These are phyloP conservation scores for Vigna reflexopilosa DNA, from an alignment of 306 rosid genomes.

Conservation along the genomic window DNA sequence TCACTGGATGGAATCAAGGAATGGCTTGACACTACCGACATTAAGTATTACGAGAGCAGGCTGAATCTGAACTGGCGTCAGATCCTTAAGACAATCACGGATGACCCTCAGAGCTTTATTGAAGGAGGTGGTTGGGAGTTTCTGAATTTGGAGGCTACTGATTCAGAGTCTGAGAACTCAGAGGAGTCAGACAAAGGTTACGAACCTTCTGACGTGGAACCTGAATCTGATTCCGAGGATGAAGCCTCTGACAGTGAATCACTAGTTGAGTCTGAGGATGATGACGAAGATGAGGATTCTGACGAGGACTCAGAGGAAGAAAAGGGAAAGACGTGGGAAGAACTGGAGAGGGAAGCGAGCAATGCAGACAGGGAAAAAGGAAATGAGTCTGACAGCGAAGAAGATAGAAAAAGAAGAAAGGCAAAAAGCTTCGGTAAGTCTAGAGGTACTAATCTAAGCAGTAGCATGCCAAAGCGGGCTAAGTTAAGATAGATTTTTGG, in stretches of 20 bases:
- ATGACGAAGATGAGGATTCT: constrained; percentile 44
- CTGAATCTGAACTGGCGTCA: constrained; percentile 94
- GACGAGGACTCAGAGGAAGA: constrained; percentile 57
- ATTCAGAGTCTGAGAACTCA: constrained; percentile 83
- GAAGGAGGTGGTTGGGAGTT: constrained; percentile 99
- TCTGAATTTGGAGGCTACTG: constrained; percentile 89
- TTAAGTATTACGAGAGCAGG: constrained; percentile 95
- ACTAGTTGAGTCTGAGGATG: constrained; percentile 84
- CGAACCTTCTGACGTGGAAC: constrained; percentile 82
- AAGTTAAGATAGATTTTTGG: constrained; percentile 62
- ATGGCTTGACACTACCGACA: constrained; percentile 94
- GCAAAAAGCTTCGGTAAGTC: constrained; percentile 83
- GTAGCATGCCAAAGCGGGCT: constrained; percentile 67
- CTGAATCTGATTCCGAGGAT: constrained; percentile 90
- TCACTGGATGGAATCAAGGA: constrained; percentile 95
- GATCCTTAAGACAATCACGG: constrained; percentile 93
- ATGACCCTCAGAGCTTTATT: constrained; percentile 90
- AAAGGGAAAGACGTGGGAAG: constrained; percentile 88
- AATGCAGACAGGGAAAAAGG: constrained; percentile 95
- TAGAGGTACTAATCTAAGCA: constrained; percentile 61
- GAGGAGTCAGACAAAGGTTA: constrained; percentile 95
- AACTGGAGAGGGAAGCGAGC: constrained; percentile 96
- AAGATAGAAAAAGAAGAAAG: constrained; percentile 90
- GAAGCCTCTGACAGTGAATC: constrained; percentile 84
- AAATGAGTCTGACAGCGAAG: constrained; percentile 89